Conservation (phyloP, 768 basidiomycete species). For the Trametes elegans region DNA sequence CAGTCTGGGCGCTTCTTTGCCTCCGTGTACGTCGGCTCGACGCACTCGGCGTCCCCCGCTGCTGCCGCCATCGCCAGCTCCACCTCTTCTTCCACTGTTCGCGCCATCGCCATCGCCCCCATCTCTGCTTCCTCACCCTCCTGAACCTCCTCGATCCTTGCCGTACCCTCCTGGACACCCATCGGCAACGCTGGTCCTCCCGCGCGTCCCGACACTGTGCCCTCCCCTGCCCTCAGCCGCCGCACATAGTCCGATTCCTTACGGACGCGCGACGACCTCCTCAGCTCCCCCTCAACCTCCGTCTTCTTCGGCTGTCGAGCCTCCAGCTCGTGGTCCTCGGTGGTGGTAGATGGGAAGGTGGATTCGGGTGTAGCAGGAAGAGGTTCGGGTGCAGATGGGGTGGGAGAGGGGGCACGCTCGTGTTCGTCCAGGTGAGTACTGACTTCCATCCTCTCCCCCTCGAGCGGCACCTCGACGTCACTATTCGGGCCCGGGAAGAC, state of each 20-base stretch:
- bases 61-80: neutral
- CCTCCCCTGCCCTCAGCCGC: neutral
- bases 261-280: neutral
- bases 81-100: neutral
- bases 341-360: too few relatives aligned
- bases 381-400: neutral
- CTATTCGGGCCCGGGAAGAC: neutral
- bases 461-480: constrained; percentile 13
- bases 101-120: neutral
- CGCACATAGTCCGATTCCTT: constrained; percentile 4
- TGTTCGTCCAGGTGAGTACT: neutral
- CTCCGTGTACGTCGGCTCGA: constrained; percentile 2
- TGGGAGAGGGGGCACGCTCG: neutral
- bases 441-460: constrained; percentile 5
- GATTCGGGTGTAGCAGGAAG: too few relatives aligned
- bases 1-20: constrained; percentile 15
- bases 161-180: neutral
- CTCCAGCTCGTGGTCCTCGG: neutral
- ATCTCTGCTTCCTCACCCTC: neutral
- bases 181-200: neutral
- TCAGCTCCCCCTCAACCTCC: neutral
- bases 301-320: too few relatives aligned
- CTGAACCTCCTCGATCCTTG: neutral
- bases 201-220: neutral
- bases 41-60: neutral